phyloP scores from a whole-genome alignment of 768 basidiomycete genomes.

The Tulasnella calospora region DNA sequence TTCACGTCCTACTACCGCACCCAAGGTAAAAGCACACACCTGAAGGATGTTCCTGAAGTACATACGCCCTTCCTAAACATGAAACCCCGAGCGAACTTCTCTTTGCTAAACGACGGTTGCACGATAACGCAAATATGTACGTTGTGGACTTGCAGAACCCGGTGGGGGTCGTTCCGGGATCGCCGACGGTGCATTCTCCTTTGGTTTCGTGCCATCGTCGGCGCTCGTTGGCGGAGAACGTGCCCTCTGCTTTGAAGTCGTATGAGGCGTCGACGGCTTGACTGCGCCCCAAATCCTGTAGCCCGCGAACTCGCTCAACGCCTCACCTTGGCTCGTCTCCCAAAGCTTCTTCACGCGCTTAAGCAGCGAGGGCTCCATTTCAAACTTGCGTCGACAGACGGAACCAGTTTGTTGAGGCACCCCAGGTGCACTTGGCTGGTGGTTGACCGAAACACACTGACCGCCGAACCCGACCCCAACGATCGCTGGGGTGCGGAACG shows the following conservation, averaged over 20 bases:
- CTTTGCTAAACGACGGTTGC: neutral
- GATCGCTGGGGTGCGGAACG: too few relatives aligned
- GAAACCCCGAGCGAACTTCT: neutral
- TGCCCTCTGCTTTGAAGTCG: neutral
- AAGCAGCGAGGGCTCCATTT: too few relatives aligned
- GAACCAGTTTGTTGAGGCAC: too few relatives aligned
- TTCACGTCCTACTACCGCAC: neutral
- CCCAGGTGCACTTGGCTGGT: too few relatives aligned
- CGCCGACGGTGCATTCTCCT: slow-evolving; percentile 4
- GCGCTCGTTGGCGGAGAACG: neutral
- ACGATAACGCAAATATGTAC: neutral
- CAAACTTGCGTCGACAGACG: too few relatives aligned
- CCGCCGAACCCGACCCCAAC: too few relatives aligned
- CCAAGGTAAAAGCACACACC: neutral
- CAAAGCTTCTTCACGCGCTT: too few relatives aligned
- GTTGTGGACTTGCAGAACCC: neutral
- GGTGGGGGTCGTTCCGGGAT: neutral
- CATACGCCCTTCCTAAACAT: neutral
- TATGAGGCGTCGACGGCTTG: slow-evolving; percentile 33
- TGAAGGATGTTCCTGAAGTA: neutral
- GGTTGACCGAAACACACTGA: too few relatives aligned
- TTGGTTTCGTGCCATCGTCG: neutral
- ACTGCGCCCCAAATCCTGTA: neutral
- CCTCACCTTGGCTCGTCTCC: too few relatives aligned
- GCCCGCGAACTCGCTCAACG: too few relatives aligned